A percentile compares a stretch with the other conserved stretches of the same genome.
These are phyloP conservation scores for Colletotrichum lentis DNA, from an alignment of 2,329 filamentous ascomycete genomes.

Conservation along the genomic window DNA sequence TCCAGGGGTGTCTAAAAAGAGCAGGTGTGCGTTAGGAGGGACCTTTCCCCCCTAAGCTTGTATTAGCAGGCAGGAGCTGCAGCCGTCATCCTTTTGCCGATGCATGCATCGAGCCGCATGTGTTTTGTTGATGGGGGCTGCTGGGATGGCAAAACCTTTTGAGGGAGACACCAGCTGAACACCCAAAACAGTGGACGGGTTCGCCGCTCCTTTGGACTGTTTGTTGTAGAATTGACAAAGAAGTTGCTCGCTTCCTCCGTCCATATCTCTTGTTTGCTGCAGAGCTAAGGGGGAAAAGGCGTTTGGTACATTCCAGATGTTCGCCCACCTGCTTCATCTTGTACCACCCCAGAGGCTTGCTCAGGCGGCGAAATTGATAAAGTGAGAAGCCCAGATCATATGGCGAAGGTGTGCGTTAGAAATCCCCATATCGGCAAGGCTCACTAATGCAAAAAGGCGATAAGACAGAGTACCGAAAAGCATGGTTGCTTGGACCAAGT, in stretches of 20 bases:
- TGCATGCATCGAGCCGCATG: conserved; percentile 27
- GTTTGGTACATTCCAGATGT: neutral
- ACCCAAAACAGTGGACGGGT: conserved; percentile 14
- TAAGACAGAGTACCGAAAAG: conserved; percentile 25
- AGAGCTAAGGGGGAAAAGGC: neutral
- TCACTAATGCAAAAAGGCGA: conserved; percentile 36
- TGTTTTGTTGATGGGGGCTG: conserved; percentile 3
- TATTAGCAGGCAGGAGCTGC: conserved; percentile 15
- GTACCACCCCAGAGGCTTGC: neutral
- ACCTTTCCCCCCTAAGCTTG: too few relatives aligned
- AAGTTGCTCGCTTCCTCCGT: conserved; percentile 23
- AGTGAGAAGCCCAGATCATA: neutral
- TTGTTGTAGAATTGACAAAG: conserved; percentile 31
- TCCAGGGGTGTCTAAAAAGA: conserved; percentile 5
- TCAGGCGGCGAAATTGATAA: neutral
- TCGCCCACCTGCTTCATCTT: too few relatives aligned
- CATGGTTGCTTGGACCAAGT: conserved; percentile 2
- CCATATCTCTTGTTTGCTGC: conserved; percentile 17
- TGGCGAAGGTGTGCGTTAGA: conserved; percentile 15
- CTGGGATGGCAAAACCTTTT: conserved; percentile 7
- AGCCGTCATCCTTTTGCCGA: conserved; percentile 29
- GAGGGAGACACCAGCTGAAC: neutral
- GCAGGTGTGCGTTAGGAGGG: conserved; percentile 3
- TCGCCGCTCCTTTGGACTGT: conserved; percentile 23
- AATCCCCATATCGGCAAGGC: conserved; percentile 26